Evolutionary conservation across 2,329 filamentous ascomycete species (phyloP).

Genomic region (Hypoxylon sp.): DNA sequence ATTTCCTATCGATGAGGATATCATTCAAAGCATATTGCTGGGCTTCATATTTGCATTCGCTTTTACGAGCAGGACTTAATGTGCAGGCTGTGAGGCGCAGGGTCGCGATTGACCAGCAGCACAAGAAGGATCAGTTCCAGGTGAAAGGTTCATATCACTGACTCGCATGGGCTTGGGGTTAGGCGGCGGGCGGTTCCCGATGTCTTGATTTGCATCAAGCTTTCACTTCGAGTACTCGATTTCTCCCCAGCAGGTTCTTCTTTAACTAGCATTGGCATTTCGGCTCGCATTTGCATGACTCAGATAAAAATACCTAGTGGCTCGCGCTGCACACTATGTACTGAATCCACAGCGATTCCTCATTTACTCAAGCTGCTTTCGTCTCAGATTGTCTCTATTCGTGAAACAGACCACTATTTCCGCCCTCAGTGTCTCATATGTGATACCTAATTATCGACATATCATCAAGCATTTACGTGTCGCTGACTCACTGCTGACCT

Average conservation of each 20-base stretch:
- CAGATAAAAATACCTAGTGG: constrained; percentile 51
- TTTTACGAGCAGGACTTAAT: constrained; percentile 44
- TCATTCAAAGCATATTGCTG: constrained; percentile 42
- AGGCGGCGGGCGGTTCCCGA: constrained; percentile 36
- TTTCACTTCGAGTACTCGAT: constrained; percentile 39
- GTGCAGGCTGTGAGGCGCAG: constrained; percentile 44
- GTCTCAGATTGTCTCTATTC: constrained; percentile 13
- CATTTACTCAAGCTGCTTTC: constrained; percentile 28
- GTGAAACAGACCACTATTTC: constrained; percentile 19
- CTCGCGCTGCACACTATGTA: constrained; percentile 49
- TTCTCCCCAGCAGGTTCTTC: constrained; percentile 40
- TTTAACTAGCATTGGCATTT: constrained; percentile 47
- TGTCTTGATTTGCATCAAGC: constrained; percentile 39
- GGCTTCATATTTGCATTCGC: constrained; percentile 44
- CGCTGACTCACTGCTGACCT: constrained; percentile 33
- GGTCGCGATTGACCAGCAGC: constrained; percentile 45
- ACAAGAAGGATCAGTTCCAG: constrained; percentile 41
- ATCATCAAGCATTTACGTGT: constrained; percentile 17
- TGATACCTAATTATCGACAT: constrained; percentile 19
- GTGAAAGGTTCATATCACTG: constrained; percentile 33
- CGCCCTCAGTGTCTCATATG: constrained; percentile 6
- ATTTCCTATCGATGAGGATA: constrained; percentile 45
- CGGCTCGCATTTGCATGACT: constrained; percentile 47
- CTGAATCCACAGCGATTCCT: constrained; percentile 41
- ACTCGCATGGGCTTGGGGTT: constrained; percentile 34